A percentile compares a stretch with the other conserved stretches of the same genome.
Conservation (phyloP, 768 basidiomycete species). For the Boletus eberwhitei region DNA sequence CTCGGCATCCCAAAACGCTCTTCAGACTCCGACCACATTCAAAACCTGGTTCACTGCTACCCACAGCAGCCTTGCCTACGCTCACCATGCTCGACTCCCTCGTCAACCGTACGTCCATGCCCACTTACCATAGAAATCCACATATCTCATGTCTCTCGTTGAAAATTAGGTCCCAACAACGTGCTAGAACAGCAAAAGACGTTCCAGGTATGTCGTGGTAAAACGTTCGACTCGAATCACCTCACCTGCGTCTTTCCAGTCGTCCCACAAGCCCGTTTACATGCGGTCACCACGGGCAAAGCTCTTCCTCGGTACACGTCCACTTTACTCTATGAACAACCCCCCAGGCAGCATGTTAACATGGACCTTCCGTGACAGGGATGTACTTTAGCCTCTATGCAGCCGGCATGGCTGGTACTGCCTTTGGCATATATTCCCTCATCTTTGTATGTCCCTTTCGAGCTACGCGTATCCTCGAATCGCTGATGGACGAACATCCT, state of each 20-base stretch:
- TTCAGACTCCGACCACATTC: constrained; percentile 32
- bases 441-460: constrained; percentile 36
- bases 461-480: not conserved
- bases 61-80: not conserved
- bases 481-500: not conserved
- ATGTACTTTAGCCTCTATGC: constrained; percentile 52
- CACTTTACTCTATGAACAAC: no score
- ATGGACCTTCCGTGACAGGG: constrained; percentile 36
- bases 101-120: constrained; percentile 54
- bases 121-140: no score
- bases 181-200: constrained; percentile 62
- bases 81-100: constrained; percentile 47
- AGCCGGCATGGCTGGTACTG: constrained; percentile 51
- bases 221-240: not conserved
- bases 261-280: constrained; percentile 51
- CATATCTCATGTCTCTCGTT: not conserved
- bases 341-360: not conserved
- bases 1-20: constrained; percentile 34
- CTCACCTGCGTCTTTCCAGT: constrained; percentile 15
- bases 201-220: constrained; percentile 51
- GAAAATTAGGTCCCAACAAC: constrained; percentile 51
- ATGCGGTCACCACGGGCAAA: constrained; percentile 57
- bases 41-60: not conserved
- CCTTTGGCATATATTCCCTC: constrained; percentile 48
- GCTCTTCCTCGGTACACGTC: constrained; percentile 57